Percentiles rank a stretch among this genome's conserved stretches.
These are phyloP conservation scores for Candida tammaniensis DNA, from an alignment of 805 yeast species.

Conservation along the genomic window DNA sequence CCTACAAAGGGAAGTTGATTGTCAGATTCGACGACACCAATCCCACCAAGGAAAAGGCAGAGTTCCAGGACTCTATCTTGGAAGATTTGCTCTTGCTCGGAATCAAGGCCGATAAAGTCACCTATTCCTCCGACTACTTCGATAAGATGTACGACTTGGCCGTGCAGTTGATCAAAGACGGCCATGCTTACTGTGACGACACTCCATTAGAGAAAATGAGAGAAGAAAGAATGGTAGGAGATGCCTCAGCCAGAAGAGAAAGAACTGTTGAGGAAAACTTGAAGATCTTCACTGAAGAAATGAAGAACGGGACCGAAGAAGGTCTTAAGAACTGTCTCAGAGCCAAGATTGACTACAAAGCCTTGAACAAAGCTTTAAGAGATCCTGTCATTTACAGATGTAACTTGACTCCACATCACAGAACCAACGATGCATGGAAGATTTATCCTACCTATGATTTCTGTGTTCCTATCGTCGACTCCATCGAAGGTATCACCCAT, in stretches of 20 bases:
- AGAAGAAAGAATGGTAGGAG: slow-evolving; percentile 98
- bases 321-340: slow-evolving; percentile 92
- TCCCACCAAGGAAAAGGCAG: slow-evolving; percentile 94
- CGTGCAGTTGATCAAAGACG: slow-evolving; percentile 84
- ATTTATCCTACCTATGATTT: slow-evolving; percentile 98
- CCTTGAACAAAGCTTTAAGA: slow-evolving; percentile 90
- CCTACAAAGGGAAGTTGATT: slow-evolving; percentile 93
- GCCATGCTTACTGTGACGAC: slow-evolving; percentile 97
- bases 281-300: slow-evolving; percentile 79
- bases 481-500: slow-evolving; percentile 96
- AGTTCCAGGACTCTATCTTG: slow-evolving; percentile 89
- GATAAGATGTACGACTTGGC: slow-evolving; percentile 87
- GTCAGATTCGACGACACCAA: slow-evolving; percentile 98
- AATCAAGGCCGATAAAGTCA: slow-evolving; percentile 82
- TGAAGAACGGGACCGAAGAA: slow-evolving; percentile 90
- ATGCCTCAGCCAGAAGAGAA: slow-evolving; percentile 87
- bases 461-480: slow-evolving; percentile 96
- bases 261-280: slow-evolving; percentile 91
- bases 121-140: slow-evolving; percentile 94
- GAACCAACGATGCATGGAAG: slow-evolving; percentile 92
- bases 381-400: slow-evolving; percentile 98
- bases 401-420: slow-evolving; percentile 95
- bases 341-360: slow-evolving; percentile 92
- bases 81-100: slow-evolving; percentile 91
- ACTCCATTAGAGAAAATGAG: slow-evolving; percentile 95